Conservation (phyloP, 2,329 filamentous ascomycete genomes). For the Microdochium trichocladiopsis region DNA sequence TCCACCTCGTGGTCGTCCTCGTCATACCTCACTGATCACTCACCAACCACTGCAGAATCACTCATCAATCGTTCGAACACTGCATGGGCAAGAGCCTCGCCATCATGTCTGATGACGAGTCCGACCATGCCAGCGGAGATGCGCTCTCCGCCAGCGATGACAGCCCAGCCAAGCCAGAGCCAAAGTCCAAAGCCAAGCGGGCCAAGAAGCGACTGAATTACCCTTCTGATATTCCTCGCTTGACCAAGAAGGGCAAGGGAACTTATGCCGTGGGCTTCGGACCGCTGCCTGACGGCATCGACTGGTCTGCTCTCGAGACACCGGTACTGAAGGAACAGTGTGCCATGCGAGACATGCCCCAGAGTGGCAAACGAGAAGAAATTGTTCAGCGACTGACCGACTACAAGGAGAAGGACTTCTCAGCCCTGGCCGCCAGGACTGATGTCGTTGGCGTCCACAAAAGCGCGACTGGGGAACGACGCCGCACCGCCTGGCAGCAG, state of each 20-base stretch:
- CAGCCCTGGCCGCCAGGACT: not conserved
- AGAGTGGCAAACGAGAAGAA: not conserved
- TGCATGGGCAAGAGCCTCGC: too few relatives aligned
- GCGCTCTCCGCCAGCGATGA: not conserved
- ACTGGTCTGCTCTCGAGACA: not conserved
- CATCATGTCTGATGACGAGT: not conserved
- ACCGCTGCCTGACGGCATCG: not conserved
- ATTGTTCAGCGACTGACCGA: not conserved
- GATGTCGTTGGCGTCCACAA: not conserved
- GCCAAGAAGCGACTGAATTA: not conserved
- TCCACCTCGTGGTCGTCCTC: too few relatives aligned
- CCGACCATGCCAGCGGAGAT: not conserved
- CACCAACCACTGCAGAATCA: too few relatives aligned
- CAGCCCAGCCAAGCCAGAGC: not conserved
- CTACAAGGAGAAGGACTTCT: not conserved
- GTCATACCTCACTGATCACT: too few relatives aligned
- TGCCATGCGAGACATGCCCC: not conserved
- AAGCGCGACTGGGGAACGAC: not conserved
- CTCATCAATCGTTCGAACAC: too few relatives aligned
- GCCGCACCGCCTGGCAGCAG: not conserved
- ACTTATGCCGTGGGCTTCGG: not conserved
- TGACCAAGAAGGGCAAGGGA: not conserved
- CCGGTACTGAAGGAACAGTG: not conserved
- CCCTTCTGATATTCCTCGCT: not conserved
- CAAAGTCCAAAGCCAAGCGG: not conserved